Conservation (phyloP, 192 early-diverging fungal species). For the Funneliformis geosporum region DNA sequence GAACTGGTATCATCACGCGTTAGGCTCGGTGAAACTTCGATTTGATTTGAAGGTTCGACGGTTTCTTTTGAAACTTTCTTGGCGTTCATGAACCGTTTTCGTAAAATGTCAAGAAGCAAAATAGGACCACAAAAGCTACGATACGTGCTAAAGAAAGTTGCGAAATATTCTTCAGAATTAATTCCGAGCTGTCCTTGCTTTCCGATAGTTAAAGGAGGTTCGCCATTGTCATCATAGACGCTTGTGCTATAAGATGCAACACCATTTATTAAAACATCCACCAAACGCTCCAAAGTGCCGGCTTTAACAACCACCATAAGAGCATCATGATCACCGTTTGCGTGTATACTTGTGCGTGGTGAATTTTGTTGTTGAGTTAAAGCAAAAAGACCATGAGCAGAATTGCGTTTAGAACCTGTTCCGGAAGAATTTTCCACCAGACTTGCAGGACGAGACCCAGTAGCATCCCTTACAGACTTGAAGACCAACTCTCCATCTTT, state of each 20-base stretch:
- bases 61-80: slow-evolving; percentile 11
- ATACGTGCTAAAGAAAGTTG: slow-evolving; percentile 66
- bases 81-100: slow-evolving; percentile 43
- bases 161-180: slow-evolving; percentile 47
- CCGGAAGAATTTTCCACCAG: slow-evolving; percentile 21
- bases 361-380: slow-evolving; percentile 39
- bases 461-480: slow-evolving; percentile 36
- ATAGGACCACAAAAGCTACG: slow-evolving; percentile 56
- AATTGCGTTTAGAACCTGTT: slow-evolving; percentile 43
- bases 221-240: slow-evolving; percentile 51
- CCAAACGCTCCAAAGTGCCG: slow-evolving; percentile 55
- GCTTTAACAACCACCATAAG: slow-evolving; percentile 64
- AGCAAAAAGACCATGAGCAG: slow-evolving; percentile 32
- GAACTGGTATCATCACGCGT: not conserved
- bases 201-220: slow-evolving; percentile 32
- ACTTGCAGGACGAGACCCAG: slow-evolving; percentile 26
- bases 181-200: slow-evolving; percentile 37
- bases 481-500: slow-evolving; percentile 42
- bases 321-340: slow-evolving; percentile 28
- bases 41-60: not conserved
- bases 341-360: not conserved
- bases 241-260: slow-evolving; percentile 45
- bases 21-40: not conserved
- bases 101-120: slow-evolving; percentile 45
- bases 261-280: slow-evolving; percentile 63